phyloP scores from a whole-genome alignment of 2,329 filamentous ascomycete species.

The Sporothrix variecibatus region DNA sequence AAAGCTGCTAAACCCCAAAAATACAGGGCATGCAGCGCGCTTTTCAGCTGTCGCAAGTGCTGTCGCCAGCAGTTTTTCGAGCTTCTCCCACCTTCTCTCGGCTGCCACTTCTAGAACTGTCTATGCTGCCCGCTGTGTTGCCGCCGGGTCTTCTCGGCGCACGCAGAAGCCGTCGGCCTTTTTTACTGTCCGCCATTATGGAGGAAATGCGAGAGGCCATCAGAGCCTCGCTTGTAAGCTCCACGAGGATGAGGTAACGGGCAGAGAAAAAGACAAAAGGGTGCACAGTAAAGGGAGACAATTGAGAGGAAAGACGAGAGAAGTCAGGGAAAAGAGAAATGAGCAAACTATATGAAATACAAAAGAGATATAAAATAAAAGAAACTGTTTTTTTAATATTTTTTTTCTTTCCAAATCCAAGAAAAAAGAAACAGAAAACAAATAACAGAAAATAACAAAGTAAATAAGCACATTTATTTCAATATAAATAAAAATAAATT shows the following conservation, averaged over 20 bases:
- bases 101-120: conserved; percentile 7
- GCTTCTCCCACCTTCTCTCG: not conserved
- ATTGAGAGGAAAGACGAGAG: not conserved
- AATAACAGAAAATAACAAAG: too few species aligned
- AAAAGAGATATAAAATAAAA: not conserved
- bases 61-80: not conserved
- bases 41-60: not conserved
- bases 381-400: too few species aligned
- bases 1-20: not conserved
- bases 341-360: not conserved
- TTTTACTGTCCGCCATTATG: not conserved
- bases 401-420: too few species aligned
- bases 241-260: not conserved
- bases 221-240: not conserved
- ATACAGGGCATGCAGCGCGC: not conserved
- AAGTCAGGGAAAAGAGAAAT: not conserved
- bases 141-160: conserved; percentile 1
- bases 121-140: not conserved
- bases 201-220: not conserved
- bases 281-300: not conserved
- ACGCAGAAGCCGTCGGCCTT: not conserved
- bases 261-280: not conserved
- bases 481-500: too few species aligned
- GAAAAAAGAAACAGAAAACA: not conserved
- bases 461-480: too few species aligned